Evolutionary conservation across 768 basidiomycete genomes (phyloP).

Genomic region (Pleurotus platypus): DNA sequence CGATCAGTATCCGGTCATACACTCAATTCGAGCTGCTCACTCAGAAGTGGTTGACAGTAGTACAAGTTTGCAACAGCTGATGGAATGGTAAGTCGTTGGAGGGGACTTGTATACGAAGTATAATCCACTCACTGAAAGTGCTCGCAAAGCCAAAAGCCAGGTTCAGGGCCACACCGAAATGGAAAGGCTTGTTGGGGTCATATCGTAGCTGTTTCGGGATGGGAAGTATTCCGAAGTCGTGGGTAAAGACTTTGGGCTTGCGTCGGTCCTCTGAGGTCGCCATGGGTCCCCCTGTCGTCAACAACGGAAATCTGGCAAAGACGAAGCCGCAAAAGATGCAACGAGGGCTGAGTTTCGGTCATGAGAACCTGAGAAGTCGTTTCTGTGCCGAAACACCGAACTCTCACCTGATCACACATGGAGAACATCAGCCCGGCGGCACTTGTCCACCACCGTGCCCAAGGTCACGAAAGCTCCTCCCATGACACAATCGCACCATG

Average conservation of each 20-base stretch:
- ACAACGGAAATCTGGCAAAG: too few species aligned
- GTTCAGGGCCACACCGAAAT: constrained; percentile 53
- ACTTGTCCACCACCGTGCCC: too few species aligned
- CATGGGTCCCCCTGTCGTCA: neutral
- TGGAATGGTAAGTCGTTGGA: neutral
- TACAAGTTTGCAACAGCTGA: constrained; percentile 74
- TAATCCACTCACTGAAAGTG: constrained; percentile 44
- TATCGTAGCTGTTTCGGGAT: constrained; percentile 57
- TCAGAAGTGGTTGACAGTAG: constrained; percentile 79
- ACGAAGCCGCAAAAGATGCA: too few species aligned
- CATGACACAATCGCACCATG: too few species aligned
- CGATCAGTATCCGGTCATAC: neutral
- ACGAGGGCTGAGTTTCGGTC: too few species aligned
- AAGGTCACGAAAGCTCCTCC: too few species aligned
- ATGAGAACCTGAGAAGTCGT: too few species aligned
- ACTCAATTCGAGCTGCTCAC: constrained; percentile 30
- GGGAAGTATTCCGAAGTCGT: constrained; percentile 62
- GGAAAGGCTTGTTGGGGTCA: constrained; percentile 43
- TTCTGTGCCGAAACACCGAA: too few species aligned
- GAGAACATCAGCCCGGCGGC: too few species aligned
- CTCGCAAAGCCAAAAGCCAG: constrained; percentile 60
- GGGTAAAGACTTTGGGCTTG: constrained; percentile 19
- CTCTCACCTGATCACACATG: too few species aligned
- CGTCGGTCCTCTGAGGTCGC: neutral
- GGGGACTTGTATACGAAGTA: neutral